Conservation (phyloP, 257 asterid genomes). For the Striga asiatica region DNA sequence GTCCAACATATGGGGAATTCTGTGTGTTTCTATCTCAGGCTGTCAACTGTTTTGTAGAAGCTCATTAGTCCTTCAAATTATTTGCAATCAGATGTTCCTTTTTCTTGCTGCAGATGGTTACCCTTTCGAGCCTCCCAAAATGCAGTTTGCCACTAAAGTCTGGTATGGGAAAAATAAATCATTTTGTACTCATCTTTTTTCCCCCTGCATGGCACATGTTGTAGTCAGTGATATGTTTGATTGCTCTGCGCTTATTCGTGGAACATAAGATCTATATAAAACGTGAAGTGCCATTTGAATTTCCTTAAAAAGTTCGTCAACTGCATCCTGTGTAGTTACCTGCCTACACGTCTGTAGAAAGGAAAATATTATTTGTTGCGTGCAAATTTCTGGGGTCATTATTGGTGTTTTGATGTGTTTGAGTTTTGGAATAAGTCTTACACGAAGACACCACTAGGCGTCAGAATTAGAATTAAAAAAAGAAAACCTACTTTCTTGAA, state of each 20-base stretch:
- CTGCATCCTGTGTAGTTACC: background rate
- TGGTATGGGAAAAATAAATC: constrained; percentile 67
- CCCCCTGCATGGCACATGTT: constrained; percentile 1
- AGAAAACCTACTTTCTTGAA: no score
- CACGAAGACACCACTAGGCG: no score
- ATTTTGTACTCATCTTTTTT: constrained; percentile 9
- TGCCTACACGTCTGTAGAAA: background rate
- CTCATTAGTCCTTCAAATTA: background rate
- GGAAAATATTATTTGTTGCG: background rate
- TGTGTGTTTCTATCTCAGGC: no score
- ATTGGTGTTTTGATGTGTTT: no score
- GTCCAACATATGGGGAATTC: no score
- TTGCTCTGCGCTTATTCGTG: constrained; percentile 2
- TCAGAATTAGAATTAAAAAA: no score
- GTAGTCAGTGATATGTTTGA: background rate
- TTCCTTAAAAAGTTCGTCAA: background rate
- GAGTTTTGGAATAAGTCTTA: no score
- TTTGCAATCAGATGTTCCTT: background rate
- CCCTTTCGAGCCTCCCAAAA: constrained; percentile 95
- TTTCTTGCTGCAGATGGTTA: constrained; percentile 73
- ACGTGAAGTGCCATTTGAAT: background rate
- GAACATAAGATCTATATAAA: background rate
- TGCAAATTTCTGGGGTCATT: no score
- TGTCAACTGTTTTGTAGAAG: no score
- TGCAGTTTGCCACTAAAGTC: constrained; percentile 86